Evolutionary conservation across 2,329 filamentous ascomycete species (phyloP), one percentile per base, ranked within the genome.

Genomic region (Cladosporium halotolerans): DNA sequence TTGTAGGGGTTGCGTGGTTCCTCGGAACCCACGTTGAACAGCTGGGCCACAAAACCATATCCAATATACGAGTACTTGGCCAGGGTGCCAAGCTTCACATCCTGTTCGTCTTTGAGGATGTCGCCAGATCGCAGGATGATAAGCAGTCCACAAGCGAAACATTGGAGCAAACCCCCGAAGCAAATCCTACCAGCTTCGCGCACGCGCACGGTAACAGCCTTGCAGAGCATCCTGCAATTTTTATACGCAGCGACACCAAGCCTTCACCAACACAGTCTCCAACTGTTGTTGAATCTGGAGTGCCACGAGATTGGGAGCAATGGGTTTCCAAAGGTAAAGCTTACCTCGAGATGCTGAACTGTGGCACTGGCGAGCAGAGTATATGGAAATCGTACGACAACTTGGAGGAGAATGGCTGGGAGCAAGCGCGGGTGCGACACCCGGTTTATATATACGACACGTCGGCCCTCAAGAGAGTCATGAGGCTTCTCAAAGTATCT

Each of bases 331-430:
- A 33, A 18, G 47, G 47, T 9, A 50, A 50, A n/a, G 9, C 16
- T 4, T 36, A 42, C 9, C 38, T 50, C 23, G 47, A 50, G 8
- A 13, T 50, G 47, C 39, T 50, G 4, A 19, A 36, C 3, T 50
- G 47, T 10, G 39, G 47, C 18, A 28, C 16, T 33, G 23, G 13
- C 23, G 28, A 19, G 45, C 39, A 49, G 36, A 55, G 52, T 39
- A 18, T 8, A 11, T 55, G 55, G 55, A 54, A 43, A 2, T n/a
- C 40, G 11, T 48, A 28, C 18, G 42, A 45, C 10, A 52, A 49
- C 18, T 39, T 57, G 14, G 32, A 31, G 3, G 32, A 42, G 16
- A 38, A 50, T 14, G 51, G 54, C 28, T 53, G 45, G 38, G 16
- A 28, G 28, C 3, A 1, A 8, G 13, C 23, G 9, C 3, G 11